Evolutionary conservation across 2,329 filamentous ascomycete genomes (phyloP).

Genomic region (Colletotrichum caudatum): DNA sequence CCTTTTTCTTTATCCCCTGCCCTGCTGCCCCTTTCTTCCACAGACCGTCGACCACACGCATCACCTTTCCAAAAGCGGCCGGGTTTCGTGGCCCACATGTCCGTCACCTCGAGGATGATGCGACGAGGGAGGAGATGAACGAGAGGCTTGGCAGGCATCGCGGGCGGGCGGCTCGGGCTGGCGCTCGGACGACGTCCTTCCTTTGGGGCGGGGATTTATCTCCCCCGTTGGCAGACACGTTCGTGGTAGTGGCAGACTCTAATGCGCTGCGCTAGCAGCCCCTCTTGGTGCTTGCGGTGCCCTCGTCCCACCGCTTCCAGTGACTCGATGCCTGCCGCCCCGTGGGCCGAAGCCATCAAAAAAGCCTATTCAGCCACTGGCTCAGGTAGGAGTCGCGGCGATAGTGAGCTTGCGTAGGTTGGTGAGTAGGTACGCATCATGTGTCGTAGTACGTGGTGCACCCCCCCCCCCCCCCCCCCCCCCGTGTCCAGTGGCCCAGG

Average conservation of each 20-base stretch:
- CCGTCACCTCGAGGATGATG: background rate
- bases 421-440: background rate
- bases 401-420: background rate
- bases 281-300: constrained; percentile 19
- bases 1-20: background rate
- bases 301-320: constrained; percentile 19
- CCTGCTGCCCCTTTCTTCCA: background rate
- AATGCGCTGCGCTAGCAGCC: constrained; percentile 3
- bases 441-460: background rate
- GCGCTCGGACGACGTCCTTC: constrained; percentile 23
- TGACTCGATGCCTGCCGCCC: background rate
- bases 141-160: constrained; percentile 10
- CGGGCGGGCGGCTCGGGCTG: background rate
- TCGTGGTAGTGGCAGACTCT: constrained; percentile 23
- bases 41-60: background rate
- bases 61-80: background rate
- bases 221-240: constrained; percentile 13
- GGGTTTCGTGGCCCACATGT: constrained; percentile 2
- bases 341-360: constrained; percentile 27
- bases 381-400: constrained; percentile 18
- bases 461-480: background rate
- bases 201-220: background rate
- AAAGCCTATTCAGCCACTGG: constrained; percentile 32
- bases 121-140: constrained; percentile 12
- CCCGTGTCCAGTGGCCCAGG: constrained; percentile 13